Evolutionary conservation across 2,329 filamentous ascomycete species (phyloP), one percentile per base, ranked within the genome.

Genomic region (Aureobasidium sp.): DNA sequence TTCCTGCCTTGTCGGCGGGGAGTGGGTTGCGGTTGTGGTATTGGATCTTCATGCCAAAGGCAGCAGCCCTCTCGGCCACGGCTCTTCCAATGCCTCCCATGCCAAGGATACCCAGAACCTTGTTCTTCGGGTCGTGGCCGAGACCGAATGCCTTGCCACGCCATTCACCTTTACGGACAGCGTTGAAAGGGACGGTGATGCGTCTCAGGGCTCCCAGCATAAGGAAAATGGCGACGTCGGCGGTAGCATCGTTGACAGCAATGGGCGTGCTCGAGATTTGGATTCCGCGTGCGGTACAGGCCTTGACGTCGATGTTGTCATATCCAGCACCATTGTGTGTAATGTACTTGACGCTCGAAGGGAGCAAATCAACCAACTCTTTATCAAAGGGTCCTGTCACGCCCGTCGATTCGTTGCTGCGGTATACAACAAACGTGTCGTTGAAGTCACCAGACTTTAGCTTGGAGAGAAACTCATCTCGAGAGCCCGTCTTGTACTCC

Each of bases 11-110:
- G 11, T 69, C 64, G 31, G 72, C 72, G 60, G 75, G 64, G 21
- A 74, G 57, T 10, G 74, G 74, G 19, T 68, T 69, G 8, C 77
- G 77, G 69, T 84, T 84, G 72, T 84, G 81, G 67, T 84, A 85
- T 62, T 80, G 77, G n/a, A 83, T 76, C 61, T 73, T 73, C 75
- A 84, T 81, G 43, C 81, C 82, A 63, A 84, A 83, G 0, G 77
- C 77, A 31, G 75, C 75, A 3, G 79, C 80, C 43, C 79, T 75
- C 23, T 70, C 69, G 25, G 75, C 75, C 10, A 78, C 74, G 7
- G 79, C 78, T 15, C 76, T 73, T 2, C 82, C 82, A 49, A 85
- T 84, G 10, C 81, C 80, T 27, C 82, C 82, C 80, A 84, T 83
- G 11, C 82, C 82, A 1, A 85, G 70, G 60, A 84, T 81, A 5